Conservation (phyloP, 148 eudicot genomes). For the Pouteria glomerata region DNA sequence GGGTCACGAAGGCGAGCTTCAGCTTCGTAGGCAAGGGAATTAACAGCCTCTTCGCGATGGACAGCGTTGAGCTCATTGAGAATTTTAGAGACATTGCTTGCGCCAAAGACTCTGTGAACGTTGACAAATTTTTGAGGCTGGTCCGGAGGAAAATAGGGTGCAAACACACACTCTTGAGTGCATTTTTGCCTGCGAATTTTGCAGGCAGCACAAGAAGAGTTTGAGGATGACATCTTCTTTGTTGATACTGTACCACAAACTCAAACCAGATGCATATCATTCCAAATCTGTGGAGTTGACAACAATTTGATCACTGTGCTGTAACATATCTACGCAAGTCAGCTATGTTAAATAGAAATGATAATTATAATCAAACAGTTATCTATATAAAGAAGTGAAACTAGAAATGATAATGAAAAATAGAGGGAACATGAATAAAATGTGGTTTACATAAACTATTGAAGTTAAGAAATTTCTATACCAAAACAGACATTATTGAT, state of each 20-base stretch:
- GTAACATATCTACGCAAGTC: too few relatives aligned
- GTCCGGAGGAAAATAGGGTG: slow-evolving; percentile 16
- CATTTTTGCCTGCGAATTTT: slow-evolving; percentile 12
- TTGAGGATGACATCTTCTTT: slow-evolving; percentile 5
- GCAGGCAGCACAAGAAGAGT: slow-evolving; percentile 16
- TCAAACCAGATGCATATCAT: too few relatives aligned
- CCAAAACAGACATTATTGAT: too few relatives aligned
- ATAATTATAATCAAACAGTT: too few relatives aligned
- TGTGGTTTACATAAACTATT: too few relatives aligned
- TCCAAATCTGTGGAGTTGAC: too few relatives aligned
- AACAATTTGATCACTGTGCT: too few relatives aligned
- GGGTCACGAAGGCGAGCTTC: slow-evolving; percentile 4
- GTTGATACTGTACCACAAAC: not conserved
- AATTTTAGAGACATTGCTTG: slow-evolving; percentile 15
- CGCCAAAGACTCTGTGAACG: slow-evolving; percentile 17
- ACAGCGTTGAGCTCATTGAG: slow-evolving; percentile 6
- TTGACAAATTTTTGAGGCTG: slow-evolving; percentile 8
- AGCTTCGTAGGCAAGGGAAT: slow-evolving; percentile 15
- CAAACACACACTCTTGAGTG: slow-evolving; percentile 14
- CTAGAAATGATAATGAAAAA: too few relatives aligned
- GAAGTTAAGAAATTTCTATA: too few relatives aligned
- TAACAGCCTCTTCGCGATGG: slow-evolving; percentile 13
- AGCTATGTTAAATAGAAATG: too few relatives aligned
- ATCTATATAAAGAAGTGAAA: too few relatives aligned
- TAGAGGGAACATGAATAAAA: too few relatives aligned